Percentiles rank a stretch among this genome's conserved stretches.
Evolutionary conservation across 2,329 filamentous ascomycete genomes (phyloP).

Genomic region (Aspergillus brasiliensis): DNA sequence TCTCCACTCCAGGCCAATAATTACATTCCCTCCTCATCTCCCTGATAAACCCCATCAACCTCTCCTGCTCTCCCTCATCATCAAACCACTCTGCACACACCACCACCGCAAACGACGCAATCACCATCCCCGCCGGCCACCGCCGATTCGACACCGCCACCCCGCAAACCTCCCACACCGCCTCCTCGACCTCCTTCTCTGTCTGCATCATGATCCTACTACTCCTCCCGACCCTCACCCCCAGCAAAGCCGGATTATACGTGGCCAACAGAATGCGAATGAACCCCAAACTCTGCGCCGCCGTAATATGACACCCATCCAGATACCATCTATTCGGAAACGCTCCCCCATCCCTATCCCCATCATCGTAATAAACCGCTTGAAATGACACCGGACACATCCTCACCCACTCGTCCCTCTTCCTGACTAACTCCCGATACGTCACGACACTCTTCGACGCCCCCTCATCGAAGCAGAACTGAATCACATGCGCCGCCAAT

Average conservation of each 20-base stretch:
- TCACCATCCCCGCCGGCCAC: constrained; percentile 18
- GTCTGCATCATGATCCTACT: not conserved
- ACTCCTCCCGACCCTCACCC: not conserved
- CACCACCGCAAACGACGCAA: constrained; percentile 1
- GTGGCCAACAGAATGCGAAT: not conserved
- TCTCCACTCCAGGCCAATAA: not conserved
- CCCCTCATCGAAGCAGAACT: constrained; percentile 60
- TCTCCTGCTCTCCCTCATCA: not conserved
- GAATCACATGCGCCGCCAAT: constrained; percentile 61
- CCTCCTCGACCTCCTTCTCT: constrained; percentile 32
- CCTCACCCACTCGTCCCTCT: not conserved
- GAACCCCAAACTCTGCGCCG: not conserved
- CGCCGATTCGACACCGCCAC: constrained; percentile 24
- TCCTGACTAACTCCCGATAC: constrained; percentile 33
- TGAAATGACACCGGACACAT: not conserved
- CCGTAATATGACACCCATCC: not conserved
- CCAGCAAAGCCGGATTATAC: not conserved
- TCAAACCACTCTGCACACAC: not conserved
- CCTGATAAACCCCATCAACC: not conserved
- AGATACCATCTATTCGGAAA: not conserved
- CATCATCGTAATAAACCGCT: not conserved
- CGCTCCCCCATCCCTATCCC: not conserved
- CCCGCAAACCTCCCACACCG: constrained; percentile 21
- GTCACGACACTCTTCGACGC: constrained; percentile 41
- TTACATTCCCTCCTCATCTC: not conserved